Conservation (phyloP, 2,329 filamentous ascomycete genomes). For the Cladophialophora yegresii region DNA sequence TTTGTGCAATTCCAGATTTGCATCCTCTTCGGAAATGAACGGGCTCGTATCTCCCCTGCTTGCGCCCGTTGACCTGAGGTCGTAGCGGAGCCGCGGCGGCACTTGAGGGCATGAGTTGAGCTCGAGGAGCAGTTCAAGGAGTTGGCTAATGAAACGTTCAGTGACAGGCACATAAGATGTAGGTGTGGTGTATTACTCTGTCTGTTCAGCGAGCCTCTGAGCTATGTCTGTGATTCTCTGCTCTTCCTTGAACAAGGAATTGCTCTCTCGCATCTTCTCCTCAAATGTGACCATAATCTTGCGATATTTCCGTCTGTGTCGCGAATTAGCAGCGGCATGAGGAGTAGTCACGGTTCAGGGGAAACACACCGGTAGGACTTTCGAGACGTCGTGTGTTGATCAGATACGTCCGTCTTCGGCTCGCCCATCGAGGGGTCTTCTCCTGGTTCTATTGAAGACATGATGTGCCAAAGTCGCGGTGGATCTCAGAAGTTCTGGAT, state of each 20-base stretch:
- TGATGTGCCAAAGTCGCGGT: not conserved
- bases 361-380: constrained; percentile 32
- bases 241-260: constrained; percentile 69
- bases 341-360: not conserved
- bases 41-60: constrained; percentile 43
- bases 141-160: constrained; percentile 60
- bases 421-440: constrained; percentile 13
- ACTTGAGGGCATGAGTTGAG: constrained; percentile 84
- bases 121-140: constrained; percentile 85
- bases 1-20: constrained; percentile 42
- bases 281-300: constrained; percentile 80
- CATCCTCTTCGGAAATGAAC: constrained; percentile 28
- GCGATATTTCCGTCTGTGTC: constrained; percentile 76
- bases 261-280: constrained; percentile 73
- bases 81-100: constrained; percentile 71
- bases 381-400: constrained; percentile 21
- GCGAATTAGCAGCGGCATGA: not conserved
- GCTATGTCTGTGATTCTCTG: constrained; percentile 77
- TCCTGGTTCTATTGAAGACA: constrained; percentile 22
- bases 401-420: constrained; percentile 16
- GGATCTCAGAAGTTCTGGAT: not conserved
- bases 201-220: constrained; percentile 82
- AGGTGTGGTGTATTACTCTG: constrained; percentile 68
- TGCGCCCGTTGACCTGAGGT: constrained; percentile 57
- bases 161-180: constrained; percentile 16